Evolutionary conservation across 2,329 filamentous ascomycete genomes (phyloP).

Genomic region (Xylariaceae sp.): DNA sequence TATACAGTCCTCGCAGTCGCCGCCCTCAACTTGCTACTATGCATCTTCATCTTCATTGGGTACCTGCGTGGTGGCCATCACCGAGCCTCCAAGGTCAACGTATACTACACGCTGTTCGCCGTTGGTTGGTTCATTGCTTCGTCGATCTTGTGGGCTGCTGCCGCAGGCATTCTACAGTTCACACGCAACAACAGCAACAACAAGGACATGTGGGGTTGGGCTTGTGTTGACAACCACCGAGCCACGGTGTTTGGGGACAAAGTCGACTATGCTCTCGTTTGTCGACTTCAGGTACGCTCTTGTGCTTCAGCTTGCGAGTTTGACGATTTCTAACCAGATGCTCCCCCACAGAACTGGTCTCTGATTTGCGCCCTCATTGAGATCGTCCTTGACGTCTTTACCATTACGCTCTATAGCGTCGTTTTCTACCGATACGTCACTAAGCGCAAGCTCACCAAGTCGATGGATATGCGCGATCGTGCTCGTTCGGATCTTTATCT

Average conservation of each 20-base stretch:
- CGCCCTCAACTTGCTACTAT: conserved; percentile 75
- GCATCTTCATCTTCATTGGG: conserved; percentile 72
- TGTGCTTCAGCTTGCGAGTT: conserved; percentile 8
- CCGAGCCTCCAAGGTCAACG: conserved; percentile 84
- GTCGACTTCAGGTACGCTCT: conserved; percentile 70
- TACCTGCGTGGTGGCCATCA: conserved; percentile 87
- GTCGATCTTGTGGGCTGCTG: conserved; percentile 86
- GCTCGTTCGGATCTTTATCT: conserved; percentile 95
- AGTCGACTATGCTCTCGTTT: conserved; percentile 85
- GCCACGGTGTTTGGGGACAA: conserved; percentile 72
- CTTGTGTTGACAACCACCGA: conserved; percentile 86
- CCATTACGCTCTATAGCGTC: conserved; percentile 87
- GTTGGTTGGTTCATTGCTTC: conserved; percentile 92
- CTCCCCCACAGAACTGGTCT: conserved; percentile 70
- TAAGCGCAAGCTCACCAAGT: conserved; percentile 91
- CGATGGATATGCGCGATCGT: conserved; percentile 92
- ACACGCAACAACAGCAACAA: conserved; percentile 67
- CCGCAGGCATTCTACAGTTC: conserved; percentile 78
- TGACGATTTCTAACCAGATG: conserved; percentile 23
- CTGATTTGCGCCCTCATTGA: conserved; percentile 97
- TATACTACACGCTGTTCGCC: conserved; percentile 94
- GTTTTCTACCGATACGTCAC: conserved; percentile 98
- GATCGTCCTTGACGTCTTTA: conserved; percentile 85
- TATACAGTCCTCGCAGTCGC: conserved; percentile 75
- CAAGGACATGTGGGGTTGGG: conserved; percentile 97